Conservation (phyloP, 176 grass and related monocot genomes). For the maize (Zea mays) region Zm-B73-REFERENCE-NAM-5.0 NC_050098.1:178453001-178453500, state of each 20-base stretch:
- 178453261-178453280: slow-evolving; percentile 97
- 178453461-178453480: slow-evolving; percentile 56
- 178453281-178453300: slow-evolving; percentile 78
- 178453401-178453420: slow-evolving; percentile 47
- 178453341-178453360: slow-evolving; percentile 54
- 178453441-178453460: slow-evolving; percentile 54
- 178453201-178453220: slow-evolving; percentile 75
- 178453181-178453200: slow-evolving; percentile 84
- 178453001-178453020: slow-evolving; percentile 94
- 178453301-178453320: slow-evolving; percentile 51
- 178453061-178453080: slow-evolving; percentile 94
- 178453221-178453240: slow-evolving; percentile 96
- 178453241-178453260: slow-evolving; percentile 95
- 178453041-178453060: slow-evolving; percentile 90
- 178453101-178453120: slow-evolving; percentile 12
- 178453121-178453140: slow-evolving; percentile 28
- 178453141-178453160: slow-evolving; percentile 53
- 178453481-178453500: slow-evolving; percentile 57
- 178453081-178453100: background rate
- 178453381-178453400: slow-evolving; percentile 50
- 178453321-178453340: slow-evolving; percentile 67
- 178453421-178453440: slow-evolving; percentile 55
- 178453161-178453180: slow-evolving; percentile 99
- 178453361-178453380: slow-evolving; percentile 50
- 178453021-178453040: slow-evolving; percentile 91